Percentiles rank a stretch among this genome's conserved stretches.
Conservation (phyloP, 352 stramenopile species). For the Globisporangium sylvaticum region DNA sequence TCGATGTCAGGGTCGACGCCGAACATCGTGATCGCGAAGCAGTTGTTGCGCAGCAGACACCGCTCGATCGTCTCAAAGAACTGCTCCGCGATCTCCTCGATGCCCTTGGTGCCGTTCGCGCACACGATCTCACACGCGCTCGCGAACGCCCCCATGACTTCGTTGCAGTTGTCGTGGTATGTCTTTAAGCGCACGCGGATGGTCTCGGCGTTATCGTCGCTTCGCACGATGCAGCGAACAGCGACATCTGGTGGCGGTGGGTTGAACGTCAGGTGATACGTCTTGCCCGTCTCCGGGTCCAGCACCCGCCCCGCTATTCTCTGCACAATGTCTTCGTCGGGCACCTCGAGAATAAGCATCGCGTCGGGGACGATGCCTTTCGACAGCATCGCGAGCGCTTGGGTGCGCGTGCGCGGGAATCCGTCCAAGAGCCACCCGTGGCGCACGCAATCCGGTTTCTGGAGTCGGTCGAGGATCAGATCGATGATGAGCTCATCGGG, state of each 20-base stretch:
- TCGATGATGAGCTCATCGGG: slow-evolving; percentile 94
- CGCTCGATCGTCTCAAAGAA: slow-evolving; percentile 50
- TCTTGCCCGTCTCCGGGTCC: slow-evolving; percentile 90
- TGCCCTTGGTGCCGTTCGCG: slow-evolving; percentile 43
- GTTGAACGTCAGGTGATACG: slow-evolving; percentile 89
- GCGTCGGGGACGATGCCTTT: slow-evolving; percentile 86
- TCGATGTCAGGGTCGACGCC: slow-evolving; percentile 38
- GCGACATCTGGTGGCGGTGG: slow-evolving; percentile 61
- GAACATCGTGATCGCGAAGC: slow-evolving; percentile 49
- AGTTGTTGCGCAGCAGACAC: slow-evolving; percentile 59
- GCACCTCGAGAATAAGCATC: slow-evolving; percentile 94
- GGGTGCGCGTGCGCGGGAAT: slow-evolving; percentile 89
- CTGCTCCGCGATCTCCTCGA: slow-evolving; percentile 50
- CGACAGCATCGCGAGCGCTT: slow-evolving; percentile 63
- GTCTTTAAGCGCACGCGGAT: slow-evolving; percentile 82
- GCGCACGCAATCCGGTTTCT: slow-evolving; percentile 54
- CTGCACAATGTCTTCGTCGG: slow-evolving; percentile 92
- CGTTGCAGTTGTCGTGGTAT: slow-evolving; percentile 73
- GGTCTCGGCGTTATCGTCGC: slow-evolving; percentile 90
- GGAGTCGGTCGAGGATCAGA: slow-evolving; percentile 87
- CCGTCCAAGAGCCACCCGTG: slow-evolving; percentile 92
- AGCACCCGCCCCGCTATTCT: slow-evolving; percentile 90
- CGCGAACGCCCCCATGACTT: slow-evolving; percentile 34
- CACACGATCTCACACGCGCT: slow-evolving; percentile 42
- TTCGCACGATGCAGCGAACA: slow-evolving; percentile 55